Base-by-base conservation (phyloP, 2,329 filamentous ascomycete species). In the Elsinoe fawcettii region DNA sequence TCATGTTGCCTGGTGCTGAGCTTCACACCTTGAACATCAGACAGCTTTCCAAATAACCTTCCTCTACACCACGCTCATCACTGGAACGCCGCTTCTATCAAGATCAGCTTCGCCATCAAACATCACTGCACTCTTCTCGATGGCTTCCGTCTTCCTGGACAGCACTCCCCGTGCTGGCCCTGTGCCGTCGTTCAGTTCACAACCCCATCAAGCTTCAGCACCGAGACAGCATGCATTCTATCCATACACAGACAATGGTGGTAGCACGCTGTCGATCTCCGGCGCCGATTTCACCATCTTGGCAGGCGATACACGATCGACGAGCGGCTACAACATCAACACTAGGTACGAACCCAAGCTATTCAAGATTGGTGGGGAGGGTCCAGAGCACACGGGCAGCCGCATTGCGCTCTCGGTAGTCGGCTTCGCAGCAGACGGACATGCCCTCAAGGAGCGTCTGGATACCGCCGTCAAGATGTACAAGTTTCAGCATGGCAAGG, bases 231-330 rank as follows among this genome's bases (percentile, higher is more conserved):
- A 95, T 75, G 60, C 55, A 66, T 96, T 96, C 77, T 91, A 96
- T 75, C 91, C 92, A 91, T 99, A 99, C 76, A 95, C 93, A 64
- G 92, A 99, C 78, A 99, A 99, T 72, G 93, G 93, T 66, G 93
- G 93, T 65, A 95, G 90, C 60, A 97, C 93, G 56, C 83, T 99
- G 58, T 93, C 90, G 68, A 97, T 99, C 73, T 86, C 90, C 37
- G 93, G 95, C 65, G 84, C 85, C 70, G 88, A 95, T 78, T 99
- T 97, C 79, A 84, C 90, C 70, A 95, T 99, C 76, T 84, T 99
- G 72, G 93, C 93, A 44, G 93, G 95, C 75, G 93, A 99, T 78
- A 99, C 93, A 66, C 88, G 93, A 71, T 89, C 90, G 69, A 96
- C 91, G 57, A 87, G 88, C 63, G 93, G 95, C 70, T 99, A 96